These are phyloP conservation scores for Coniochaeta sp. DNA, from an alignment of 2,329 filamentous ascomycete species.

Conservation along the genomic window DNA sequence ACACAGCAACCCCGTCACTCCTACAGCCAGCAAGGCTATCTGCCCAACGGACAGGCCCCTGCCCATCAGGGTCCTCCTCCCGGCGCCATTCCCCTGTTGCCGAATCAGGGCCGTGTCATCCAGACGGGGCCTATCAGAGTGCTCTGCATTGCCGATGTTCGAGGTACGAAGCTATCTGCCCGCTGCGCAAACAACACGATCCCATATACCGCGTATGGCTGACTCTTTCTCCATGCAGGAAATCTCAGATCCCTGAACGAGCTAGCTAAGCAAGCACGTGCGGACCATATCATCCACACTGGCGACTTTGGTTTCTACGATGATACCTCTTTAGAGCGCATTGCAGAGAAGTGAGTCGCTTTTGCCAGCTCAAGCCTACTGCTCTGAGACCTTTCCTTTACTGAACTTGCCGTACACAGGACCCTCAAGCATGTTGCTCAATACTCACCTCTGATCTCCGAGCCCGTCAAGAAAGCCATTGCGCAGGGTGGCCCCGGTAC, in stretches of 20 bases:
- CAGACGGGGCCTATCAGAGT: conserved; percentile 60
- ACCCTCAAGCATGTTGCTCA: conserved; percentile 97
- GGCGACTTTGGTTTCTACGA: conserved; percentile 99
- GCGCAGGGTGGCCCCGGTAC: conserved; percentile 60
- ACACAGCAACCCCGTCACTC: conserved; percentile 26
- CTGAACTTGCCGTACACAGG: conserved; percentile 36
- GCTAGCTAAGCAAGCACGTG: conserved; percentile 86
- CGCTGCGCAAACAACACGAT: background rate
- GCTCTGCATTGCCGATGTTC: conserved; percentile 64
- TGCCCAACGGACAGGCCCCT: conserved; percentile 53
- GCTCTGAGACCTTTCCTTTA: background rate
- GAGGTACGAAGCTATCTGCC: conserved; percentile 41
- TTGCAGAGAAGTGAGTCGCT: conserved; percentile 83
- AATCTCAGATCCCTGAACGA: conserved; percentile 95
- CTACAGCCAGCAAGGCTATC: conserved; percentile 46
- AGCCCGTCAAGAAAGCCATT: conserved; percentile 63
- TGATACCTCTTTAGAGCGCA: conserved; percentile 87
- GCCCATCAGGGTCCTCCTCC: conserved; percentile 38
- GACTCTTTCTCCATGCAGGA: conserved; percentile 45
- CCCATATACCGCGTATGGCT: background rate
- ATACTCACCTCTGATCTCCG: conserved; percentile 89
- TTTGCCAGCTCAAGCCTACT: conserved; percentile 6
- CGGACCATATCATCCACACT: conserved; percentile 97
- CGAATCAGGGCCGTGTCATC: conserved; percentile 60
- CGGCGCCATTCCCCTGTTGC: conserved; percentile 56